Conservation (phyloP, 2,329 filamentous ascomycete genomes). For the Penicillium brevicompactum region DNA sequence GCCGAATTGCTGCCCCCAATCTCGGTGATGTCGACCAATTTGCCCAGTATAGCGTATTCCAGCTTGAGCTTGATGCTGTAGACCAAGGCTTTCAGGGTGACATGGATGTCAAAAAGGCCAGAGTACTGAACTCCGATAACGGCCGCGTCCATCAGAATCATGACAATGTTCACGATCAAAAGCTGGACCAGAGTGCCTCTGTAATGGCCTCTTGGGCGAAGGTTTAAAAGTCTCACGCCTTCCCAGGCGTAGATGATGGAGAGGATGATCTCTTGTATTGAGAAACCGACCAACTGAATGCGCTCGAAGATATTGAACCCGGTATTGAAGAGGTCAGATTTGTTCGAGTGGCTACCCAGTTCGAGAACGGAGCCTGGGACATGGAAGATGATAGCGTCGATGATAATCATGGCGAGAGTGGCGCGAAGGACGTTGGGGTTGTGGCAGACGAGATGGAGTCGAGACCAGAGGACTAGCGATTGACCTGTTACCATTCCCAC, state of each 20-base stretch:
- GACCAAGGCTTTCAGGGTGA: slow-evolving; percentile 46
- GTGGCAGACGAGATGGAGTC: slow-evolving; percentile 49
- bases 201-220: slow-evolving; percentile 43
- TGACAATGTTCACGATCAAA: slow-evolving; percentile 49
- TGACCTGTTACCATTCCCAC: slow-evolving; percentile 52
- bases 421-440: slow-evolving; percentile 36
- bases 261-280: slow-evolving; percentile 56
- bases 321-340: slow-evolving; percentile 24
- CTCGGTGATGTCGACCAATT: slow-evolving; percentile 36
- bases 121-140: slow-evolving; percentile 46
- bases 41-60: slow-evolving; percentile 49
- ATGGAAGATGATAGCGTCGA: slow-evolving; percentile 46
- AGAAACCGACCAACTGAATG: slow-evolving; percentile 58
- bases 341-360: slow-evolving; percentile 38
- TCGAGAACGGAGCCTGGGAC: slow-evolving; percentile 45
- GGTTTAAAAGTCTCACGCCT: slow-evolving; percentile 51
- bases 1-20: slow-evolving; percentile 15
- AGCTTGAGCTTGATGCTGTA: slow-evolving; percentile 53
- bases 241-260: slow-evolving; percentile 56
- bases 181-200: slow-evolving; percentile 48
- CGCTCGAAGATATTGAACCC: slow-evolving; percentile 53
- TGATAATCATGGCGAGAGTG: slow-evolving; percentile 49
- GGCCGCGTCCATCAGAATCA: slow-evolving; percentile 48
- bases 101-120: slow-evolving; percentile 46
- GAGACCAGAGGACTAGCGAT: slow-evolving; percentile 52